Conservation (phyloP, 129 eudicot species). For the Chrysanthemum seticuspe region DNA sequence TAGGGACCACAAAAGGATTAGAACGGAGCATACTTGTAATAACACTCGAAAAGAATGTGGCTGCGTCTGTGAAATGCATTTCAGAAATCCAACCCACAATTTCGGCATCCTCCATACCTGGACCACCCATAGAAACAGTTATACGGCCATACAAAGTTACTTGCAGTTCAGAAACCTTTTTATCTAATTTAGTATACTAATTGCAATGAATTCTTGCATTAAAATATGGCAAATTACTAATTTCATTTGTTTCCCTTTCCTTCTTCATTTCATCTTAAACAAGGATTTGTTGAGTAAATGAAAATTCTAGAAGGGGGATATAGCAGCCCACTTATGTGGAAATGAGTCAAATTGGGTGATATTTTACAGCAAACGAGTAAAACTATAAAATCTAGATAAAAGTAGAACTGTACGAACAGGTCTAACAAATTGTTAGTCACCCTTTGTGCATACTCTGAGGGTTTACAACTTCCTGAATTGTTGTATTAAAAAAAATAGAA, state of each 20-base stretch:
- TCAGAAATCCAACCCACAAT: slow-evolving; percentile 90
- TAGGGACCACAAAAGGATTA: neutral
- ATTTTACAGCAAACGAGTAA: neutral
- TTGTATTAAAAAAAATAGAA: neutral
- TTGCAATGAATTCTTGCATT: neutral
- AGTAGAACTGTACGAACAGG: neutral
- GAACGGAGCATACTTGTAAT: slow-evolving; percentile 57
- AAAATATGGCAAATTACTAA: neutral
- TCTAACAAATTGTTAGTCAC: neutral
- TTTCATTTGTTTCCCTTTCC: neutral
- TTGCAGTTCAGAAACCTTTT: neutral
- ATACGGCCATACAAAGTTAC: neutral
- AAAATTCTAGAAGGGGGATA: neutral
- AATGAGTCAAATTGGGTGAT: neutral
- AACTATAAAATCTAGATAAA: neutral
- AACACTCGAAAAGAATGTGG: slow-evolving; percentile 89
- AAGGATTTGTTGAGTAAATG: neutral
- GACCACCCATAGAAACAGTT: slow-evolving; percentile 19
- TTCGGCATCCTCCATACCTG: slow-evolving; percentile 96
- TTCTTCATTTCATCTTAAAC: neutral
- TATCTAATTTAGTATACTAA: neutral
- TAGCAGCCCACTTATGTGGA: neutral
- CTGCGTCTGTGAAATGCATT: slow-evolving; percentile 91
- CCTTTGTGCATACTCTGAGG: neutral
- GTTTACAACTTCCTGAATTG: neutral